A percentile compares a stretch with the other conserved stretches of the same genome.
Conservation (phyloP, 305 asterid genomes). For the Fraxinus xanthoxyloides region DNA sequence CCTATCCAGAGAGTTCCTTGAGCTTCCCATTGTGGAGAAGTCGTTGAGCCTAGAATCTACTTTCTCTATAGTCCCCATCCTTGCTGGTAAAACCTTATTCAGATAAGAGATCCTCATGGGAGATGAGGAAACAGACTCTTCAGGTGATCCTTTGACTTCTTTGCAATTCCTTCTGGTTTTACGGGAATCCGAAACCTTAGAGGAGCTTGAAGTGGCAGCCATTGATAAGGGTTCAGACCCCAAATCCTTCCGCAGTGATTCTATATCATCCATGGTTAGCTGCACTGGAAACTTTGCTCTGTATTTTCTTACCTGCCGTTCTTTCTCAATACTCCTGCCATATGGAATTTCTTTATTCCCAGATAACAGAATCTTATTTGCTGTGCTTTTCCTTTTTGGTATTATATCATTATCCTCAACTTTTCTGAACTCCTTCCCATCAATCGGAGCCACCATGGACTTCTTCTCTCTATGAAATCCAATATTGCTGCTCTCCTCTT, state of each 20-base stretch:
- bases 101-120: slow-evolving; percentile 53
- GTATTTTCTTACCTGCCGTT: slow-evolving; percentile 39
- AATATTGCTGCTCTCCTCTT: slow-evolving; percentile 44
- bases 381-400: slow-evolving; percentile 31
- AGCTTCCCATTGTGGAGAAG: slow-evolving; percentile 32
- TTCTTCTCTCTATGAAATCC: slow-evolving; percentile 56
- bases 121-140: slow-evolving; percentile 89
- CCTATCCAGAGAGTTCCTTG: slow-evolving; percentile 35
- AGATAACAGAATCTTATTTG: slow-evolving; percentile 28
- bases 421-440: slow-evolving; percentile 43
- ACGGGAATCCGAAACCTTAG: slow-evolving; percentile 78
- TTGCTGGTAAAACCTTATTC: slow-evolving; percentile 38
- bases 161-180: slow-evolving; percentile 45
- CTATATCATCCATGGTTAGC: slow-evolving; percentile 56
- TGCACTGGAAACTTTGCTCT: slow-evolving; percentile 32
- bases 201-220: slow-evolving; percentile 88
- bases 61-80: slow-evolving; percentile 32
- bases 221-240: slow-evolving; percentile 54
- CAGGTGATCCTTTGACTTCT: slow-evolving; percentile 71
- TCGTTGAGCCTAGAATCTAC: slow-evolving; percentile 37
- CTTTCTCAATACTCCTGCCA: slow-evolving; percentile 36
- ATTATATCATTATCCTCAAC: slow-evolving; percentile 32
- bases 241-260: slow-evolving; percentile 63
- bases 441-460: slow-evolving; percentile 44
- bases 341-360: slow-evolving; percentile 36